These are phyloP conservation scores for Podaxis sp. DNA, from an alignment of 768 basidiomycete genomes.

Conservation along the genomic window DNA sequence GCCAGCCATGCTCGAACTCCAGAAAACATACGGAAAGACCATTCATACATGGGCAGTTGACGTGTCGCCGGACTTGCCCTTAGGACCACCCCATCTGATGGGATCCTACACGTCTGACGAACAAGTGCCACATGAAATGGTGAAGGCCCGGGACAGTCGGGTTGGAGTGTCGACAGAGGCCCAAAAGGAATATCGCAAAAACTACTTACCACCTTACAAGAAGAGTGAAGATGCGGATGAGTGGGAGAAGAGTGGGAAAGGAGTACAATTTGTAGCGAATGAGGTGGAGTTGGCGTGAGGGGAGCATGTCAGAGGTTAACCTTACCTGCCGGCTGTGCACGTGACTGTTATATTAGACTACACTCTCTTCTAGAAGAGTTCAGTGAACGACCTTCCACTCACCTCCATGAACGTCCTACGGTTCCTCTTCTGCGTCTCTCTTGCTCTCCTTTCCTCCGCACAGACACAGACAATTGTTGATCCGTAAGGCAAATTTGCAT, in stretches of 20 bases:
- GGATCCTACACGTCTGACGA: constrained; percentile 9
- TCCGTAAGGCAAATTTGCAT: constrained; percentile 35
- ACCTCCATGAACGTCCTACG: constrained; percentile 22
- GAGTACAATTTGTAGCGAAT: constrained; percentile 6
- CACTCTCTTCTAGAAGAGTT: neutral
- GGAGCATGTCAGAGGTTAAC: too few relatives aligned
- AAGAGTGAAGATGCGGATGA: constrained; percentile 7
- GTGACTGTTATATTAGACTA: constrained; percentile 1
- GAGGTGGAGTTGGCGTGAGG: constrained; percentile 2
- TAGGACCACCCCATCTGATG: constrained; percentile 14
- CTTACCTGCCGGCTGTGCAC: neutral
- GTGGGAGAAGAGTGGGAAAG: constrained; percentile 14
- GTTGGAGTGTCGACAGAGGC: constrained; percentile 3
- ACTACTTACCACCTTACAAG: constrained; percentile 7
- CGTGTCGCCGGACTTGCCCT: constrained; percentile 7
- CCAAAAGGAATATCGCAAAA: constrained; percentile 4
- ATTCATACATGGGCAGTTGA: constrained; percentile 18
- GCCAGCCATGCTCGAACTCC: constrained; percentile 15
- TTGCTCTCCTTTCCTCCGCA: constrained; percentile 21
- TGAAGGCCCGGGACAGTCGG: constrained; percentile 2
- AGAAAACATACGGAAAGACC: constrained; percentile 16
- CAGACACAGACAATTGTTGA: constrained; percentile 46
- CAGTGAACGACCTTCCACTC: too few relatives aligned
- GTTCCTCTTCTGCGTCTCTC: constrained; percentile 19
- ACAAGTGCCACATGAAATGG: constrained; percentile 11